phyloP scores from a whole-genome alignment of 2,329 filamentous ascomycete species.

The Plenodomus tracheiphilus region DNA sequence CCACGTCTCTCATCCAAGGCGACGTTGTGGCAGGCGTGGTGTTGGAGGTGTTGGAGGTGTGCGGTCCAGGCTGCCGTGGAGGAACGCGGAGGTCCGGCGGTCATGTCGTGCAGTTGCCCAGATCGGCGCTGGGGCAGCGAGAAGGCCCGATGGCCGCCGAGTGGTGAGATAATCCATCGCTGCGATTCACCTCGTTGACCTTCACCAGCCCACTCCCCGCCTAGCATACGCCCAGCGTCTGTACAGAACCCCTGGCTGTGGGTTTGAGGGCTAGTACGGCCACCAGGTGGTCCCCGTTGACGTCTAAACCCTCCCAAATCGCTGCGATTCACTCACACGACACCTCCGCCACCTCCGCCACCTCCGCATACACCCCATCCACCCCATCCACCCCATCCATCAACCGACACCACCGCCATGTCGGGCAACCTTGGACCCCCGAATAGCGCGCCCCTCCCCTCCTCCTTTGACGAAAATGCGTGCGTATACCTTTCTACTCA shows the following conservation, averaged over 20 bases:
- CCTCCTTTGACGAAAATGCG: slow-evolving; percentile 78
- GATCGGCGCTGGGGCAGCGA: slow-evolving; percentile 39
- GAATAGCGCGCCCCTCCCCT: slow-evolving; percentile 64
- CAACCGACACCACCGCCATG: slow-evolving; percentile 15
- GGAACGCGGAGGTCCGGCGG: slow-evolving; percentile 13
- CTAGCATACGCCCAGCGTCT: neutral
- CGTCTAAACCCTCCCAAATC: neutral
- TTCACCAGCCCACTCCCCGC: slow-evolving; percentile 1
- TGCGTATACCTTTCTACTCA: slow-evolving; percentile 49
- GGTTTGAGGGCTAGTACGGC: too few species aligned
- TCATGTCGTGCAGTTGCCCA: slow-evolving; percentile 16
- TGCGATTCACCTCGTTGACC: slow-evolving; percentile 15
- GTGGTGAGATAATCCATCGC: slow-evolving; percentile 45
- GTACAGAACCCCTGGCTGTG: too few species aligned
- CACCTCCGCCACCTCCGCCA: slow-evolving; percentile 29
- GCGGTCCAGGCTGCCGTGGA: slow-evolving; percentile 13
- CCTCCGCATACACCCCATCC: slow-evolving; percentile 4
- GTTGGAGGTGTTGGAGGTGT: slow-evolving; percentile 1
- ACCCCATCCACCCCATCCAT: too few species aligned
- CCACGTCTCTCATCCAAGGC: slow-evolving; percentile 33
- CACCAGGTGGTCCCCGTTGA: too few species aligned
- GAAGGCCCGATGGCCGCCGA: slow-evolving; percentile 30
- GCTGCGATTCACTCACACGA: slow-evolving; percentile 10
- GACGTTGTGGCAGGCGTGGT: slow-evolving; percentile 6
- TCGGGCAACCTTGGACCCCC: slow-evolving; percentile 25